Base-by-base conservation (phyloP, 192 early-diverging fungal species). In the Umbelopsis ramanniana region DNA sequence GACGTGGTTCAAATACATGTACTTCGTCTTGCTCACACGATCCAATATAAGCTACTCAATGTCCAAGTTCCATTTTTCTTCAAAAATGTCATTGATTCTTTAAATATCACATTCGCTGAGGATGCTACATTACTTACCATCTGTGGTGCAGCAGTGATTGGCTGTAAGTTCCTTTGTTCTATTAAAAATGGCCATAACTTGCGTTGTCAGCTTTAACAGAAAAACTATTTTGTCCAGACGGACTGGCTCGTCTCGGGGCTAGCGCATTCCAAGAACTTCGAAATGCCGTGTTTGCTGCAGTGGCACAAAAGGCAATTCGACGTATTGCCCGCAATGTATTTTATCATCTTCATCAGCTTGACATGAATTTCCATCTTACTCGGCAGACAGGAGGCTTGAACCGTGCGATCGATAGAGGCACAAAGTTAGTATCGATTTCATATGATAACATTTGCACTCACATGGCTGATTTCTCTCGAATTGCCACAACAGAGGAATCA, bases 321-420 rank as follows among this genome's bases (percentile, higher is more conserved):
- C 85, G 84, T 26, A 90, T 97, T 12, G 91, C 96, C 6, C 84
- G 90, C 21, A 89, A 92, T 68, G 95, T 98, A 6, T 99, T 97
- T 85, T 86, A 88, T 72, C 98, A 99, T 74, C 78, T 99, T 53
- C 89, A 94, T 54, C 74, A 88, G 52, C 81, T 98, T 52, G 97
- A 99, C 69, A 85, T 97, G 67, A 87, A 84, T 29, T 99, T 97
- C 80, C 98, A 99, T 80, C 79, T 98, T 19, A 87, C 89, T 21
- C 87, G 97, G 45, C 96, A 99, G 81, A 99, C 98, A 4, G 98
- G 98, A 72, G 98, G 96, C 4, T 84, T 99, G 46, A 96, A 94
- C 46, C 88, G 98, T 8, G 96, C 98, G 26, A 96, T 99, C 71
- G 98, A 99, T 82, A 87, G 98, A 23, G 94, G 94, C 70, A 95